Conservation (phyloP, 495 filamentous ascomycete genomes). For the Bathelium albidoporum region DNA sequence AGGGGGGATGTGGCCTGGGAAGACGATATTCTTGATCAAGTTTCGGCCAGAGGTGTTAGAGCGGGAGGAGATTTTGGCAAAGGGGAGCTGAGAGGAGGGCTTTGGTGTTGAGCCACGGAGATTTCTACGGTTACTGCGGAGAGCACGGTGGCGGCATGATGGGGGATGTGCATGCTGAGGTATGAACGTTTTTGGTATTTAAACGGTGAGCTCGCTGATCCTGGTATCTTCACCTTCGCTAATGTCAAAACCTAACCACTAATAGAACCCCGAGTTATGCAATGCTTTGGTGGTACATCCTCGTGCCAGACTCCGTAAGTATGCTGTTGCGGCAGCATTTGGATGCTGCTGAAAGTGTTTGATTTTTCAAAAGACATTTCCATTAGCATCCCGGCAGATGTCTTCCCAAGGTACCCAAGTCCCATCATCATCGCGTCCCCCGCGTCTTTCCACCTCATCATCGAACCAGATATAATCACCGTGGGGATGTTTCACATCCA, state of each 20-base stretch:
- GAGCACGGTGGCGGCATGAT: too few relatives aligned
- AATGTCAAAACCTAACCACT: neutral
- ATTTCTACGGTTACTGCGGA: too few relatives aligned
- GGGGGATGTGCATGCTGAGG: too few relatives aligned
- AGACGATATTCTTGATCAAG: conserved; percentile 89
- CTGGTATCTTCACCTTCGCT: neutral
- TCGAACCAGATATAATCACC: neutral
- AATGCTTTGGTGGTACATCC: neutral
- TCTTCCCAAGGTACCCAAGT: neutral
- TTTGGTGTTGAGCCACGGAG: neutral
- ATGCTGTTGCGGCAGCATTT: too few relatives aligned
- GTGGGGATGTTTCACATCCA: neutral
- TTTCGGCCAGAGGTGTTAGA: conserved; percentile 84
- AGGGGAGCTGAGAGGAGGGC: conserved; percentile 17
- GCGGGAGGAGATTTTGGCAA: conserved; percentile 63
- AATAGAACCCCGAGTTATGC: neutral
- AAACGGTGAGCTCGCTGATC: neutral
- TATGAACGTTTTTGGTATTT: neutral
- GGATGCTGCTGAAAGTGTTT: too few relatives aligned
- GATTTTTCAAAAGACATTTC: too few relatives aligned
- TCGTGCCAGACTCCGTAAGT: neutral
- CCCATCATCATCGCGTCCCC: neutral
- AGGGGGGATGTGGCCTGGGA: conserved; percentile 74
- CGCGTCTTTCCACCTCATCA: neutral
- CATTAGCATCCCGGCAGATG: neutral